These are phyloP conservation scores for Hirschioporus abietinus DNA, from an alignment of 768 basidiomycete species.

Conservation along the genomic window DNA sequence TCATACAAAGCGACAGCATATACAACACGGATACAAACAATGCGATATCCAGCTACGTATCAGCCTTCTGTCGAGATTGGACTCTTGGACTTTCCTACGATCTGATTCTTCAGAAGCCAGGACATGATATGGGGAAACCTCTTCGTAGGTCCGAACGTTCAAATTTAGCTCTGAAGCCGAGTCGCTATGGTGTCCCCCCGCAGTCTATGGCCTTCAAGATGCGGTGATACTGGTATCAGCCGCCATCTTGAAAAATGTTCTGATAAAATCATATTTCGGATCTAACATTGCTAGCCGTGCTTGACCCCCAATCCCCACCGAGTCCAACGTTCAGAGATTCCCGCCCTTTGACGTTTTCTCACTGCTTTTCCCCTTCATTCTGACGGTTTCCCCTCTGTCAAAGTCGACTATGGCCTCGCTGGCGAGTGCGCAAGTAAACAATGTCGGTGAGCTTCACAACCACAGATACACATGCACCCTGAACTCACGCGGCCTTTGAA, in stretches of 20 bases:
- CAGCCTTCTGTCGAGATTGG: background rate
- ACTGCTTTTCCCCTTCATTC: background rate
- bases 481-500: background rate
- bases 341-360: background rate
- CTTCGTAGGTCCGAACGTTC: background rate
- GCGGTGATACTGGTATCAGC: too few species aligned
- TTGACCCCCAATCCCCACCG: background rate
- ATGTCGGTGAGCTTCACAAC: background rate
- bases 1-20: too few species aligned
- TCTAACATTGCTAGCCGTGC: background rate
- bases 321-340: background rate
- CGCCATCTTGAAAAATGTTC: background rate
- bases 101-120: background rate
- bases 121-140: background rate
- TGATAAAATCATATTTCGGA: background rate
- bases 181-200: background rate
- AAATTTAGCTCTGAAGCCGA: background rate
- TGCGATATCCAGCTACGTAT: background rate
- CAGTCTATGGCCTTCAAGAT: too few species aligned
- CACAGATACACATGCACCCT: background rate
- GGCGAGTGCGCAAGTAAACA: background rate
- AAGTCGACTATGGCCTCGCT: background rate
- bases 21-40: too few species aligned
- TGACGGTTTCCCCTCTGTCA: background rate
- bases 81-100: background rate